A percentile compares a stretch with the other conserved stretches of the same genome.
Conservation (phyloP, 75 land plant species). For the Larix kaempferi region DNA sequence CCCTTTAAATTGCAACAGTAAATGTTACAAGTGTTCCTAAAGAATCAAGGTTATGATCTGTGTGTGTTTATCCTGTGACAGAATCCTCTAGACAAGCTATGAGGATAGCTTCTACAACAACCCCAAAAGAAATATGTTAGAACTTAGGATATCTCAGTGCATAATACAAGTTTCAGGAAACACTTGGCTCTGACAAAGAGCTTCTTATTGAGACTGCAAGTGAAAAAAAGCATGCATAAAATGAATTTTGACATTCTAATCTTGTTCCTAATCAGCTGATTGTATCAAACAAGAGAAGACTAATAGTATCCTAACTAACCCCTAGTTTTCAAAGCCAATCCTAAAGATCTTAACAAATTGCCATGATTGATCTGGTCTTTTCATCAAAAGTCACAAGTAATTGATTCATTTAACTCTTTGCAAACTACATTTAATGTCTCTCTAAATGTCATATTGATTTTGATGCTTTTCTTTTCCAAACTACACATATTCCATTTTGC, state of each 20-base stretch:
- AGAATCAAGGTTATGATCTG: background rate
- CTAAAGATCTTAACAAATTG: background rate
- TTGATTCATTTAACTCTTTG: background rate
- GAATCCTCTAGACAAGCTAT: background rate
- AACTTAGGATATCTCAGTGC: background rate
- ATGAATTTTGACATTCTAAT: background rate
- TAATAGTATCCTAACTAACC: background rate
- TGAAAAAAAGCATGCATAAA: background rate
- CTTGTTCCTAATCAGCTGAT: background rate
- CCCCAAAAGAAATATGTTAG: background rate
- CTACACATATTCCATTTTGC: background rate
- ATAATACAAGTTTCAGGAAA: background rate
- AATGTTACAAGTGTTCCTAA: background rate
- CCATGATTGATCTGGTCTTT: background rate
- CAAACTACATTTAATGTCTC: background rate
- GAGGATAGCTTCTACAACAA: background rate
- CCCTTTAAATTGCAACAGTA: no score
- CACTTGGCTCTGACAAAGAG: background rate
- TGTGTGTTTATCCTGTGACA: no score
- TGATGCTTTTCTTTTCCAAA: background rate
- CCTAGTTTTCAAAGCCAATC: background rate
- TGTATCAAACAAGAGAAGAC: background rate
- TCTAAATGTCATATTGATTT: background rate
- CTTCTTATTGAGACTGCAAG: background rate
- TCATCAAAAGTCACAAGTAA: background rate